phyloP scores from a whole-genome alignment of 1,284 basidiomycete genomes.

The Ustilago tritici region DNA sequence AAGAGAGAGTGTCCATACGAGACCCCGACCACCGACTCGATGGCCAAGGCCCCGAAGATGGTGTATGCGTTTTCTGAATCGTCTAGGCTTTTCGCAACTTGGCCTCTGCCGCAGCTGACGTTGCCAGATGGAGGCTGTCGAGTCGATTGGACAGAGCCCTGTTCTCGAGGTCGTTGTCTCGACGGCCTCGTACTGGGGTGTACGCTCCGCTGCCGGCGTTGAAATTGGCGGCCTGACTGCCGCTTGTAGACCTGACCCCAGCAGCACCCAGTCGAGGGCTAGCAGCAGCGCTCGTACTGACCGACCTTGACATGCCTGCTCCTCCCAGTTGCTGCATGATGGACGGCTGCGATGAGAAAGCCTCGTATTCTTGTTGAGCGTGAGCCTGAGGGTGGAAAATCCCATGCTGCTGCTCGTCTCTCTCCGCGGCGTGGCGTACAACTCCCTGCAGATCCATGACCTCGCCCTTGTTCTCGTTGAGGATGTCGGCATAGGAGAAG shows the following conservation, averaged over 20 bases:
- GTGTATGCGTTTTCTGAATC: neutral
- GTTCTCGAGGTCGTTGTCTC: constrained; percentile 44
- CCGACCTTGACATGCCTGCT: constrained; percentile 39
- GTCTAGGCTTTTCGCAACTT: constrained; percentile 26
- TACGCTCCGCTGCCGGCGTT: constrained; percentile 17
- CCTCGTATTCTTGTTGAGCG: constrained; percentile 23
- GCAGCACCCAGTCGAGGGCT: constrained; percentile 26
- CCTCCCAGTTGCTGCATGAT: constrained; percentile 53
- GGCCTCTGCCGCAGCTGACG: constrained; percentile 19
- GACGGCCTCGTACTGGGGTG: constrained; percentile 33
- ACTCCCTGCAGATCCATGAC: constrained; percentile 58
- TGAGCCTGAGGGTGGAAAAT: constrained; percentile 17
- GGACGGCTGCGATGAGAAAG: constrained; percentile 36
- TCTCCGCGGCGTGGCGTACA: constrained; percentile 46
- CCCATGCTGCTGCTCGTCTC: constrained; percentile 53
- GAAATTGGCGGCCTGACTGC: neutral
- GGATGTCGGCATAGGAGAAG: constrained; percentile 65
- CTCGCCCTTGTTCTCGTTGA: constrained; percentile 62
- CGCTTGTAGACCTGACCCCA: constrained; percentile 14
- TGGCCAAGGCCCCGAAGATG: neutral
- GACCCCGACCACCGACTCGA: neutral
- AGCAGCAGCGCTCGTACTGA: constrained; percentile 42
- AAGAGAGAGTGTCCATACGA: constrained; percentile 15
- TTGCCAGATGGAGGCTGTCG: constrained; percentile 43
- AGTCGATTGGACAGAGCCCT: constrained; percentile 46